Evolutionary conservation across 73 alveolate species (phyloP).

Genomic region (Symbiodinium natans): DNA sequence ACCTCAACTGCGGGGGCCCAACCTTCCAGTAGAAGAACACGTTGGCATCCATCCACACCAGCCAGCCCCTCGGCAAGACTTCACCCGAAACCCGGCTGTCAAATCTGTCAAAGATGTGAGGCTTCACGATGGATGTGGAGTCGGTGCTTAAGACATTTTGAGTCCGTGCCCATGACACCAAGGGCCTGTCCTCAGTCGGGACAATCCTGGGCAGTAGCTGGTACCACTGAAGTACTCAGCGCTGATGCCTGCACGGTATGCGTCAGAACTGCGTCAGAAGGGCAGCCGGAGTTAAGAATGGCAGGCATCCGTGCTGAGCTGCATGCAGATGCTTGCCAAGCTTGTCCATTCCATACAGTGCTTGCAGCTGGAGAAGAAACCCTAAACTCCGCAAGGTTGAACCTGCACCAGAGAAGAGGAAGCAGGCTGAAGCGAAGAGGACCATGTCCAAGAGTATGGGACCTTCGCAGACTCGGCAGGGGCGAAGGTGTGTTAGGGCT

Average conservation of each 20-base stretch:
- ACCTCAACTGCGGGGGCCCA: not conserved
- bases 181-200: slow-evolving; percentile 43
- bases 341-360: too few relatives aligned
- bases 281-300: not conserved
- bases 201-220: slow-evolving; percentile 68
- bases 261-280: not conserved
- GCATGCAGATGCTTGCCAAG: too few relatives aligned
- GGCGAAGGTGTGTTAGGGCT: too few relatives aligned
- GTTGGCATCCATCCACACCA: slow-evolving; percentile 71
- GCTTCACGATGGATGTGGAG: too few relatives aligned
- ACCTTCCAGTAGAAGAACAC: slow-evolving; percentile 79
- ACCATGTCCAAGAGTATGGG: slow-evolving; percentile 66
- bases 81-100: not conserved
- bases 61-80: slow-evolving; percentile 20
- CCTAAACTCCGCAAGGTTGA: not conserved
- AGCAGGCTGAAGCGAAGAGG: not conserved
- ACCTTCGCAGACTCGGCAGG: slow-evolving; percentile 10
- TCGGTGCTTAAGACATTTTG: too few relatives aligned
- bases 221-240: slow-evolving; percentile 71
- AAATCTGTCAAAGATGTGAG: too few relatives aligned
- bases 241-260: slow-evolving; percentile 22
- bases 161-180: too few relatives aligned
- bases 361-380: too few relatives aligned
- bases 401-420: slow-evolving; percentile 43
- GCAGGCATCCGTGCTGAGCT: not conserved